Base-by-base conservation (phyloP, 2,329 filamentous ascomycete species). In the Zymoseptoria brevis region DNA sequence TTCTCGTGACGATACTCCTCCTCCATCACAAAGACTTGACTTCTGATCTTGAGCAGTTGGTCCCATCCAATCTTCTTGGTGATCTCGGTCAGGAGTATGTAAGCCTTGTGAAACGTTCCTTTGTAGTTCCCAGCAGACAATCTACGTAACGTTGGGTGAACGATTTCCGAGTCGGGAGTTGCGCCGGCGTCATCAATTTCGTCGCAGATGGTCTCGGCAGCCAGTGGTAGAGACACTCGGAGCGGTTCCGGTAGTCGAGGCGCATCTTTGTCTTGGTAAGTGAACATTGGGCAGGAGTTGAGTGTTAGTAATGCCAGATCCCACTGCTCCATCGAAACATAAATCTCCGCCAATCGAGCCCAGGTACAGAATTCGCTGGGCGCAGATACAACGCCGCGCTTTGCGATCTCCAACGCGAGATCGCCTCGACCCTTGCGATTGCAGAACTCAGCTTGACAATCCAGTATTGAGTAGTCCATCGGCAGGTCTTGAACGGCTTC, bases 241-340 rank as follows among this genome's bases (percentile, higher is more conserved):
- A 88, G 87, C 0, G 94, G 92, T 70, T 96, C 91, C 1, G 94
- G 94, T 88, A 97, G 93, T 60, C 94, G 78, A 3, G 94, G 94
- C 5, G 91, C 88, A 73, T 99, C 94, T 75, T 96, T 97, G 75
- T 99, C 94, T 75, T 97, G 94, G 74, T 99, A 97, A 6, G 94
- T 99, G 75, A 99, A 99, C 94, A 99, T 99, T 8, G 94, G 94
- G 74, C 94, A 99, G 19, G 94, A 99, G 76, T 99, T 99, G 56
- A 99, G 81, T 3, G 94, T 97, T 4, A 96, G 86, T 22, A 99
- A 82, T 0, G 94, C 94, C 66, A 97, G 85, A 71, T 97, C 94
- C 91, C 94, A 99, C 71, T 96, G 90, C 73, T 99, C 94, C 76
- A 96, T 84, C 54, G 87, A 84, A 57, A 97, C 89, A 68, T 99